Evolutionary conservation across 371 early-diverging fungal species (phyloP).

Genomic region (Nematocida displodere): DNA sequence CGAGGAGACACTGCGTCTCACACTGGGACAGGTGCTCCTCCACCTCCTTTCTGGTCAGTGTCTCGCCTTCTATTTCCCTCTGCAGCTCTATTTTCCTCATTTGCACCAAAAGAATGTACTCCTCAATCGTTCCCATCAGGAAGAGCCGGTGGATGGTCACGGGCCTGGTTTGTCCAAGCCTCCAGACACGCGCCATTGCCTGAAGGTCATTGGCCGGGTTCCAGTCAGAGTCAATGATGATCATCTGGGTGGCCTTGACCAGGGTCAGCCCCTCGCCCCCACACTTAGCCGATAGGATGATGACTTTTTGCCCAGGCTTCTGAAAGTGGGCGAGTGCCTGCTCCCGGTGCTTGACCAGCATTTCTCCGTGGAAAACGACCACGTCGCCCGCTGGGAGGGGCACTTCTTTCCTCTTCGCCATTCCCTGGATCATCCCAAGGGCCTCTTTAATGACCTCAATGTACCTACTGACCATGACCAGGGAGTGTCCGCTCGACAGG

Average conservation of each 20-base stretch:
- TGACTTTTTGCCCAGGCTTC: conserved; percentile 28
- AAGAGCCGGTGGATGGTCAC: conserved; percentile 44
- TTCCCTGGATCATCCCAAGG: background rate
- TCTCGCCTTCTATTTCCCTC: conserved; percentile 34
- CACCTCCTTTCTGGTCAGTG: background rate
- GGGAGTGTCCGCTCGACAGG: conserved; percentile 14
- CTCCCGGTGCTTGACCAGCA: conserved; percentile 27
- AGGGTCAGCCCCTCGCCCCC: conserved; percentile 74
- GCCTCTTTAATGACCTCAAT: conserved; percentile 26
- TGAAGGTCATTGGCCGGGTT: conserved; percentile 90
- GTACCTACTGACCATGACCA: conserved; percentile 32
- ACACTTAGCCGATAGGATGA: conserved; percentile 49
- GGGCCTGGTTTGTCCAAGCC: conserved; percentile 77
- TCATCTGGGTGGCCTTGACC: conserved; percentile 83
- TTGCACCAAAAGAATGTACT: conserved; percentile 45
- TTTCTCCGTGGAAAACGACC: conserved; percentile 32
- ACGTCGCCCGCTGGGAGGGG: conserved; percentile 9
- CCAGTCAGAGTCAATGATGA: conserved; percentile 88
- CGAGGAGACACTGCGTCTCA: background rate
- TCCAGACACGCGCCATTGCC: conserved; percentile 80
- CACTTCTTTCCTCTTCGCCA: conserved; percentile 9
- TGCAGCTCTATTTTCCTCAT: conserved; percentile 47
- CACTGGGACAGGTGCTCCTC: conserved; percentile 34
- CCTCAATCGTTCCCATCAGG: conserved; percentile 48
- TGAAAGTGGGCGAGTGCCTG: conserved; percentile 28